Percentiles rank a stretch among this genome's conserved stretches.
phyloP scores from a whole-genome alignment of 805 yeast species.

The Barnettozyma salicaria region DNA sequence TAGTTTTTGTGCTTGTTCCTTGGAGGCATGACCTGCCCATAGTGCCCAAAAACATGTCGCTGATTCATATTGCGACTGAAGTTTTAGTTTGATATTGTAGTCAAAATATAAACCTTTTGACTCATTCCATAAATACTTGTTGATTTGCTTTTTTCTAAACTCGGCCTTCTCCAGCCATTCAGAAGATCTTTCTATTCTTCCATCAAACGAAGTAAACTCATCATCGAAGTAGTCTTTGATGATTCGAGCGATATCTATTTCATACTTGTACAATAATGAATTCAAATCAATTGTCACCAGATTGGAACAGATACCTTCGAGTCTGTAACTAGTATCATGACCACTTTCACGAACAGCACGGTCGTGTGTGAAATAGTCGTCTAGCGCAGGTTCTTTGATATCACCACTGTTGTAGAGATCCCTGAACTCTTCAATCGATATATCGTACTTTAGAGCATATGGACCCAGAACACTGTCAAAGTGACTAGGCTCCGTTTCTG shows the following conservation, averaged over 20 bases:
- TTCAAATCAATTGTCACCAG: conserved; percentile 89
- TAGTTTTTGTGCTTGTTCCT: conserved; percentile 61
- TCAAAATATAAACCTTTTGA: conserved; percentile 74
- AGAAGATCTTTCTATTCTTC: conserved; percentile 37
- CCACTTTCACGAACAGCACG: conserved; percentile 95
- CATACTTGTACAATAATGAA: conserved; percentile 83
- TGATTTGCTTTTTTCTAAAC: conserved; percentile 47
- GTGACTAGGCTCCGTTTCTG: conserved; percentile 91
- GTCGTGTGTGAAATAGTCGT: conserved; percentile 84
- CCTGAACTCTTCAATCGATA: conserved; percentile 58
- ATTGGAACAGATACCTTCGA: conserved; percentile 85
- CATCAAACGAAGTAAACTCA: conserved; percentile 35
- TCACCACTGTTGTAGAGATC: conserved; percentile 59
- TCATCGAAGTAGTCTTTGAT: conserved; percentile 54
- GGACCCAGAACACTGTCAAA: conserved; percentile 67
- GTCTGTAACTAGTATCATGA: conserved; percentile 87
- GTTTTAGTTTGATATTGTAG: conserved; percentile 56
- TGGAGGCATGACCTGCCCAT: conserved; percentile 71
- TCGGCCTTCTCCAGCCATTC: conserved; percentile 61
- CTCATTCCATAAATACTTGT: conserved; percentile 80
- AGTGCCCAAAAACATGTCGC: conserved; percentile 92
- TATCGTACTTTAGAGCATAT: conserved; percentile 55
- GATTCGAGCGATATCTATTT: conserved; percentile 67
- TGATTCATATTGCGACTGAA: conserved; percentile 65
- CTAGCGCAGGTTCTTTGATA: conserved; percentile 73